These are phyloP conservation scores for Clonostachys rosea DNA, from an alignment of 2,329 filamentous ascomycete genomes.

Conservation along the genomic window DNA sequence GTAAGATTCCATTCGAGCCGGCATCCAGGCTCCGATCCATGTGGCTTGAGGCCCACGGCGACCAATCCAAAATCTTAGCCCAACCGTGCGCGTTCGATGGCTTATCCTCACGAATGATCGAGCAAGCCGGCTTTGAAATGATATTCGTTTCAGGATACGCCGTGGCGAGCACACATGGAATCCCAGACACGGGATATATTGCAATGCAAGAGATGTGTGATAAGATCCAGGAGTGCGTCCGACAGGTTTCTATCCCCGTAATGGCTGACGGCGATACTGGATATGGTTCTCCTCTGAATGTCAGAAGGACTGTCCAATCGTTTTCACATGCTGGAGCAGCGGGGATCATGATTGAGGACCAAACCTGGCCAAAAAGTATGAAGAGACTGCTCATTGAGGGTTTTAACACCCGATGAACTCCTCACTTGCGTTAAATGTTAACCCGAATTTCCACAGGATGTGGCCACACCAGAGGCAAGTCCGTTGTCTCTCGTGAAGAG, in stretches of 20 bases:
- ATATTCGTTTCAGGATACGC: conserved; percentile 37
- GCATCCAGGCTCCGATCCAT: conserved; percentile 28
- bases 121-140: conserved; percentile 39
- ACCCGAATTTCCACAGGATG: conserved; percentile 8
- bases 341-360: conserved; percentile 37
- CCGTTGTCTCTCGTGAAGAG: conserved; percentile 35
- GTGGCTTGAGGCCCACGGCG: conserved; percentile 29
- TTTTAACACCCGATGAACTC: background rate
- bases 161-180: conserved; percentile 28
- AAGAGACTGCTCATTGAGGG: too few relatives aligned
- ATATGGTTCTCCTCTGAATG: conserved; percentile 41
- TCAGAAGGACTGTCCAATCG: conserved; percentile 33
- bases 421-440: background rate
- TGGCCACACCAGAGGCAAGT: conserved; percentile 37
- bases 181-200: conserved; percentile 44
- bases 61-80: conserved; percentile 36
- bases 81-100: conserved; percentile 36
- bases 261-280: conserved; percentile 42
- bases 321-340: conserved; percentile 33
- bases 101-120: conserved; percentile 32
- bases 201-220: conserved; percentile 38
- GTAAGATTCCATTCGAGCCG: conserved; percentile 27
- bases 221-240: conserved; percentile 34
- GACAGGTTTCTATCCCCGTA: conserved; percentile 31
- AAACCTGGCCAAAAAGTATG: conserved; percentile 42